Conservation (phyloP, 2,329 filamentous ascomycete species). For the Elsinoe arachidis region DNA sequence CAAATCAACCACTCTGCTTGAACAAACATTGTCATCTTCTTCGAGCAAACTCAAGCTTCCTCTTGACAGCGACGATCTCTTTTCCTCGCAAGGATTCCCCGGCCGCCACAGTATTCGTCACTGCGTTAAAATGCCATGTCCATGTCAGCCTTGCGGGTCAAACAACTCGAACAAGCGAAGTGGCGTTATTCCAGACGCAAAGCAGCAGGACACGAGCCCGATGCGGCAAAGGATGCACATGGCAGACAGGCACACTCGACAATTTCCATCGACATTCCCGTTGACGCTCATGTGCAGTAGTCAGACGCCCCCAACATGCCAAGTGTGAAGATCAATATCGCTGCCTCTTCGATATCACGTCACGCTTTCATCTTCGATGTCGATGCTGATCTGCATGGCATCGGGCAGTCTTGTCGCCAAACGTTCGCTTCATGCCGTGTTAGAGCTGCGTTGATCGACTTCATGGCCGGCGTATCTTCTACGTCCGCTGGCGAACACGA, state of each 20-base stretch:
- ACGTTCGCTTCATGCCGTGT: neutral
- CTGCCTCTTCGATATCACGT: neutral
- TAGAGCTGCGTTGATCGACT: no score
- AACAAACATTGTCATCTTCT: no score
- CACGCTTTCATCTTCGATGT: neutral
- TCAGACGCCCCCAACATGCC: neutral
- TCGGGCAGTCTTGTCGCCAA: neutral
- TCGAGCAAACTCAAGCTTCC: neutral
- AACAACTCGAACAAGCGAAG: neutral
- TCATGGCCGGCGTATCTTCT: no score
- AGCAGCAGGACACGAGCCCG: neutral
- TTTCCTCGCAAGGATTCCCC: neutral
- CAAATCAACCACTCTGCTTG: no score
- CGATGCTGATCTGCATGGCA: neutral
- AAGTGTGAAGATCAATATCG: neutral
- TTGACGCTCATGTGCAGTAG: neutral
- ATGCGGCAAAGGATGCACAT: neutral
- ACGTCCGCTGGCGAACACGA: no score
- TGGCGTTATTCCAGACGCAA: neutral
- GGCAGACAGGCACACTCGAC: neutral
- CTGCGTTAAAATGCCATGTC: neutral
- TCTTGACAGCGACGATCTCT: neutral
- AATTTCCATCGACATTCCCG: no score
- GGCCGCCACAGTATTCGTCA: neutral
- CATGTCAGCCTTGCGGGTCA: neutral